Conservation (phyloP, 2,329 filamentous ascomycete genomes). For the Colletotrichum spaethianum region DNA sequence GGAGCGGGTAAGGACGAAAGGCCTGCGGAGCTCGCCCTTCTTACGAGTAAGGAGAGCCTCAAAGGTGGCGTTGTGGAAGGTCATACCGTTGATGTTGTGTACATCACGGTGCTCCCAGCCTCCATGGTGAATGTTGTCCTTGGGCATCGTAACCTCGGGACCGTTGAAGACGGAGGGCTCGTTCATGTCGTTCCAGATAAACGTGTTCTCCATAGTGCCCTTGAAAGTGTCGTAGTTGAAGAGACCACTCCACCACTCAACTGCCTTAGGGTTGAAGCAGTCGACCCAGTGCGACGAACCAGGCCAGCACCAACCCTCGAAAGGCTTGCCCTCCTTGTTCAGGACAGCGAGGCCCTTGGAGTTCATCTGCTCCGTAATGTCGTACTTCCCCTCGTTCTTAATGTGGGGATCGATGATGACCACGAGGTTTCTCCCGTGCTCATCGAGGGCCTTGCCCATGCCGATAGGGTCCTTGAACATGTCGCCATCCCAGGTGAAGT, state of each 20-base stretch:
- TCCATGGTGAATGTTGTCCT: constrained; percentile 93
- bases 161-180: constrained; percentile 99
- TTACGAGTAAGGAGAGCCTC: constrained; percentile 87
- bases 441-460: constrained; percentile 91
- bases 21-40: constrained; percentile 86
- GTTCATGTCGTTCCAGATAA: constrained; percentile 99
- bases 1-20: constrained; percentile 92
- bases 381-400: constrained; percentile 88
- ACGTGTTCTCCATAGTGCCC: constrained; percentile 87
- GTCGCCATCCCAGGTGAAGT: constrained; percentile 96
- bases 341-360: constrained; percentile 86
- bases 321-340: constrained; percentile 90
- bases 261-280: constrained; percentile 92
- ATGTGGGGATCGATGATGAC: constrained; percentile 98
- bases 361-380: constrained; percentile 84
- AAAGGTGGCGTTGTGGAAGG: constrained; percentile 94
- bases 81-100: constrained; percentile 96
- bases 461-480: constrained; percentile 88
- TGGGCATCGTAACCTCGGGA: constrained; percentile 98
- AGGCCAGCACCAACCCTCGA: constrained; percentile 99
- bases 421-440: constrained; percentile 90
- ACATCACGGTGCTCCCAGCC: constrained; percentile 98
- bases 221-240: constrained; percentile 93
- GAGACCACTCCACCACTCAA: constrained; percentile 90
- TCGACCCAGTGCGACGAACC: constrained; percentile 98